These are phyloP conservation scores for Claviceps fusiformis DNA, from an alignment of 2,329 filamentous ascomycete genomes.

Conservation along the genomic window DNA sequence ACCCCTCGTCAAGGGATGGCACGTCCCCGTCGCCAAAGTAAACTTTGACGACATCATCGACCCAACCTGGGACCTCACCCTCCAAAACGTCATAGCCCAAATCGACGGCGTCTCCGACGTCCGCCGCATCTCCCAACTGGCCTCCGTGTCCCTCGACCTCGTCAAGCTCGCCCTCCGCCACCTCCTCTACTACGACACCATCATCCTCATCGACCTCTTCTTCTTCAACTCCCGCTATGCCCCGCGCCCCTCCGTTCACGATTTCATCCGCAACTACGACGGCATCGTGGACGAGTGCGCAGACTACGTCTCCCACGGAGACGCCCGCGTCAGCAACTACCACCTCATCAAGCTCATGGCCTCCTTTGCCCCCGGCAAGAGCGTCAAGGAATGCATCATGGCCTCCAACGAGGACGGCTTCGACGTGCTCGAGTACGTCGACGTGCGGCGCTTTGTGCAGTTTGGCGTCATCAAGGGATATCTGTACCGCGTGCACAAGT, in stretches of 20 bases:
- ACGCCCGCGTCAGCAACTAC: conserved; percentile 38
- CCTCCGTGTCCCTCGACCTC: conserved; percentile 76
- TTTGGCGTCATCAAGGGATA: conserved; percentile 95
- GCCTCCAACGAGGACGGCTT: conserved; percentile 54
- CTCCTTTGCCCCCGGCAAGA: conserved; percentile 67
- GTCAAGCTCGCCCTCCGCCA: conserved; percentile 79
- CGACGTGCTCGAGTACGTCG: conserved; percentile 59
- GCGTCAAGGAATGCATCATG: conserved; percentile 77
- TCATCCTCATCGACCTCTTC: conserved; percentile 86
- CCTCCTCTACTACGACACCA: conserved; percentile 82
- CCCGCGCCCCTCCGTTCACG: conserved; percentile 59
- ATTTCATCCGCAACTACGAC: conserved; percentile 62
- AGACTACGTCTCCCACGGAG: conserved; percentile 55
- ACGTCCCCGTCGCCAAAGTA: conserved; percentile 70
- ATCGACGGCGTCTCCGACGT: conserved; percentile 90
- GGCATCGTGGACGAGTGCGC: conserved; percentile 77
- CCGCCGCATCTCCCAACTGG: conserved; percentile 68
- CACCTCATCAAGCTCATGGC: conserved; percentile 74
- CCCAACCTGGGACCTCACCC: conserved; percentile 61
- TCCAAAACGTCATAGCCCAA: conserved; percentile 66
- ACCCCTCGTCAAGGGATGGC: conserved; percentile 68
- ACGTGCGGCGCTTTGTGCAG: conserved; percentile 82
- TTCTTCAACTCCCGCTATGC: conserved; percentile 89
- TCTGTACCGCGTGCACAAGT: conserved; percentile 85
- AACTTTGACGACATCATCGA: conserved; percentile 51